Evolutionary conservation across 129 eudicot species (phyloP).

Genomic region (Escallonia rubra): DNA sequence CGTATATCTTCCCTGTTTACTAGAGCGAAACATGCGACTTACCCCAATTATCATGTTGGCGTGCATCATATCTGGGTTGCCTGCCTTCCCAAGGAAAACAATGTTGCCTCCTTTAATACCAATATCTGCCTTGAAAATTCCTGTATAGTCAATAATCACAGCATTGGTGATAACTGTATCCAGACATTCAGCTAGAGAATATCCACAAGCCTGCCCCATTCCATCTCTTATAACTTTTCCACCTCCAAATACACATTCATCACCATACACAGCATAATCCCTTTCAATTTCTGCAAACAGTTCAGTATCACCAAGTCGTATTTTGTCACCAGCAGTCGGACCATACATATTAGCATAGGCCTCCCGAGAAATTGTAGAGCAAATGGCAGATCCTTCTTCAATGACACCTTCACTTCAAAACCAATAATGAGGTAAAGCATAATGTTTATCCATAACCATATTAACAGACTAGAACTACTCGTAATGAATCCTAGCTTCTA

Average conservation of each 20-base stretch:
- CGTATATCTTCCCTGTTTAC: neutral
- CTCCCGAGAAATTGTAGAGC: slow-evolving; percentile 53
- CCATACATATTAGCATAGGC: slow-evolving; percentile 91
- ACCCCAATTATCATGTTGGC: slow-evolving; percentile 78
- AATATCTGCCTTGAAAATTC: slow-evolving; percentile 47
- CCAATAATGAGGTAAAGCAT: slow-evolving; percentile 1
- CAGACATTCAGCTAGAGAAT: slow-evolving; percentile 27
- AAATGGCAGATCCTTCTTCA: slow-evolving; percentile 53
- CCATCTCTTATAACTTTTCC: slow-evolving; percentile 97
- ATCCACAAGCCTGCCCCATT: slow-evolving; percentile 95
- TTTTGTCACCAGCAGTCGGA: slow-evolving; percentile 91
- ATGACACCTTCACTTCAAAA: slow-evolving; percentile 56
- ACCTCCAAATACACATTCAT: slow-evolving; percentile 98
- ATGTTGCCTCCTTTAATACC: slow-evolving; percentile 46
- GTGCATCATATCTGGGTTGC: slow-evolving; percentile 48
- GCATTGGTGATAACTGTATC: slow-evolving; percentile 54
- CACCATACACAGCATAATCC: slow-evolving; percentile 78
- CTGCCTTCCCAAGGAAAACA: slow-evolving; percentile 41
- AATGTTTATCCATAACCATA: neutral
- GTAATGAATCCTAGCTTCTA: slow-evolving; percentile 6
- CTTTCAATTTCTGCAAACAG: slow-evolving; percentile 87
- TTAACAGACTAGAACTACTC: neutral
- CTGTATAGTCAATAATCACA: slow-evolving; percentile 40
- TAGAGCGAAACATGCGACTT: slow-evolving; percentile 11
- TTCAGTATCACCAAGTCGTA: slow-evolving; percentile 95